Evolutionary conservation across 2,329 filamentous ascomycete species (phyloP), one percentile per base, ranked within the genome.

Genomic region (Albophoma yamanashiensis): DNA sequence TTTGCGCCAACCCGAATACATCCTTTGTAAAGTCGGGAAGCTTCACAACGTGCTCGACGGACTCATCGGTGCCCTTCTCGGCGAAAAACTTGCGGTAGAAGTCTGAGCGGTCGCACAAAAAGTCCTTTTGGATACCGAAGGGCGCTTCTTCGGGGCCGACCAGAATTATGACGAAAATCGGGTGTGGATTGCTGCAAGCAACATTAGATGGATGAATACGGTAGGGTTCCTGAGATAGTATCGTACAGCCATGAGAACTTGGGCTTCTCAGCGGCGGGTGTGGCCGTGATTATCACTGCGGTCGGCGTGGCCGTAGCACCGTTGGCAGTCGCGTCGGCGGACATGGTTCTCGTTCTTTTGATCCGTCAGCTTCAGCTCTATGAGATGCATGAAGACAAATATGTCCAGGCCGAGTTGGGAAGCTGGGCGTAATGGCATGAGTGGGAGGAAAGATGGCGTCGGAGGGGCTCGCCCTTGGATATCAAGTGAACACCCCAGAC

Each of bases 111-210:
- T 77, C 73, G 62, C 79, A 82, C 31, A 86, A 72, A 59, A 84
- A 83, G 67, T 85, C 79, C 62, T 82, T 83, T 62, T 85, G 83
- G 15, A 86, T 77, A 14, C 79, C 81, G 64, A 84, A 86, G 0
- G 82, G 81, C 17, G 69, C 69, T 65, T 82, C 78, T 0, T 82
- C 75, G 3, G 75, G 71, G 0, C 83, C 82, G 36, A 84, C 78
- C 1, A 84, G 69, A 55, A 83, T 69, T 22, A 85, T 79, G 52
- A 82, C 79, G 63, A 85, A 84, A 11, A 77, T 75, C 0, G 81
- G 77, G 64, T 85, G 82, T 1, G 82, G 79, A 55, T 83, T 72
- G 1, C 82, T 83, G 61, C 27, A 3, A 17, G 17, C 4, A n/a
- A 36, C 34, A 50, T 70, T 38, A 67, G n/a, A 31, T 4, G 11